A percentile compares a stretch with the other conserved stretches of the same genome.
phyloP scores from a whole-genome alignment of 2,329 filamentous ascomycete species.

The Colletotrichum graminicola region DNA sequence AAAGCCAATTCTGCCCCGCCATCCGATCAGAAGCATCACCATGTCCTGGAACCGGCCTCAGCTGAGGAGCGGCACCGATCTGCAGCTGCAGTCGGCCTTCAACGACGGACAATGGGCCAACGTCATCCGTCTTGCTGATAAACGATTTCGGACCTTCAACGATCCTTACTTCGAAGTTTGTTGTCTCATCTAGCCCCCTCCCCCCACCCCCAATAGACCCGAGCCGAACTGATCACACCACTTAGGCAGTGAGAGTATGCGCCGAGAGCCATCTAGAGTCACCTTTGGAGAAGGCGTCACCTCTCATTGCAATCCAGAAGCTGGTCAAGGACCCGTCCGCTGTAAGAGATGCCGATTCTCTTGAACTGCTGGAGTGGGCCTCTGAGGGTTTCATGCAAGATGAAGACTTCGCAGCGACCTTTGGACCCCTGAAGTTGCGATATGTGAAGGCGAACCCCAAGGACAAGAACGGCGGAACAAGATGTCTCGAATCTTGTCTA shows the following conservation, averaged over 20 bases:
- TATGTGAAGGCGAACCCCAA: slow-evolving; percentile 67
- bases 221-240: slow-evolving; percentile 5
- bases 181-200: slow-evolving; percentile 4
- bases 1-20: slow-evolving; percentile 43
- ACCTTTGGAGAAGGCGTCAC: slow-evolving; percentile 58
- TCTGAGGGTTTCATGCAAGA: slow-evolving; percentile 54
- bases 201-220: background rate
- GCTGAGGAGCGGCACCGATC: slow-evolving; percentile 64
- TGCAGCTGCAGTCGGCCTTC: slow-evolving; percentile 68
- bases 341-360: slow-evolving; percentile 62
- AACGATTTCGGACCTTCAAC: slow-evolving; percentile 61
- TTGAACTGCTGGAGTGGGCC: slow-evolving; percentile 69
- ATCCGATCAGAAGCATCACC: slow-evolving; percentile 43
- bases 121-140: slow-evolving; percentile 65
- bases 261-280: slow-evolving; percentile 67
- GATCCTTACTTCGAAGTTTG: slow-evolving; percentile 69
- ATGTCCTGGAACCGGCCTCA: slow-evolving; percentile 48
- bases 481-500: slow-evolving; percentile 66
- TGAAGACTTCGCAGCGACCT: slow-evolving; percentile 58
- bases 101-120: slow-evolving; percentile 65
- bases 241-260: slow-evolving; percentile 60
- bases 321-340: slow-evolving; percentile 60
- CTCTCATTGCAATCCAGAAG: slow-evolving; percentile 58
- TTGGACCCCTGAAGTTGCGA: slow-evolving; percentile 63
- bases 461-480: slow-evolving; percentile 55